Base-by-base conservation (phyloP, 257 asterid genomes). In the Perilla frutescens region DNA sequence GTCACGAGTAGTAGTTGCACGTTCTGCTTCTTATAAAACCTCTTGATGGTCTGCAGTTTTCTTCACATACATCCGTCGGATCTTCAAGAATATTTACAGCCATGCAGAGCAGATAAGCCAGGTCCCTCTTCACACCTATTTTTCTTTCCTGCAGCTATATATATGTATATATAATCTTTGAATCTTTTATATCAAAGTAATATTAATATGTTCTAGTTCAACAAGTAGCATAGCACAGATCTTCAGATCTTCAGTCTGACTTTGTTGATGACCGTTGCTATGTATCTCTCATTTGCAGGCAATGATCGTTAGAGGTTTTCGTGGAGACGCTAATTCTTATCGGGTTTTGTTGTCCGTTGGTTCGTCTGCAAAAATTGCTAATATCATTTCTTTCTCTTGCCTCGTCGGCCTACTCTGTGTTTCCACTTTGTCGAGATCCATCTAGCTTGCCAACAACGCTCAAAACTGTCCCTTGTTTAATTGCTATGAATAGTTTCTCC, bases 291-390 rank as follows among this genome's bases (percentile, higher is more conserved):
- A 6, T 77, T 72, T 84, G 82, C 89, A 92, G 99, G 99, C 99
- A 5, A 92, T 95, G 99, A 92, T 95, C 47, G 91, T 92, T 34
- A 82, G 98, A 81, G 98, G 99, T 8, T 95, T 95, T 75, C 87
- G 94, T 71, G 98, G 99, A 36, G 96, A 92, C 82, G 77, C 92
- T 70, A 36, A 81, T 62, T 63, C 87, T 39, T 92, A 92, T 89
- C 83, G 78, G 54, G 80, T 92, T 47, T 74, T 85, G 76, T 75
- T 95, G 80, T 83, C 97, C 29, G 91, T 87, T 1, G 93, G 90
- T 56, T 59, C 97, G 34, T 92, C 99, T 9, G 62, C 75, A 29
- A 72, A 50, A 66, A 14, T 83, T 3, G 91, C 97, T 4, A 92
- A 95, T 65, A 34, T 77, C 9, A 47, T 89, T 59, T 88, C 99